These are phyloP conservation scores for Bothriochloa decipiens DNA, from an alignment of 176 grass and related monocot genomes.

Conservation along the genomic window DNA sequence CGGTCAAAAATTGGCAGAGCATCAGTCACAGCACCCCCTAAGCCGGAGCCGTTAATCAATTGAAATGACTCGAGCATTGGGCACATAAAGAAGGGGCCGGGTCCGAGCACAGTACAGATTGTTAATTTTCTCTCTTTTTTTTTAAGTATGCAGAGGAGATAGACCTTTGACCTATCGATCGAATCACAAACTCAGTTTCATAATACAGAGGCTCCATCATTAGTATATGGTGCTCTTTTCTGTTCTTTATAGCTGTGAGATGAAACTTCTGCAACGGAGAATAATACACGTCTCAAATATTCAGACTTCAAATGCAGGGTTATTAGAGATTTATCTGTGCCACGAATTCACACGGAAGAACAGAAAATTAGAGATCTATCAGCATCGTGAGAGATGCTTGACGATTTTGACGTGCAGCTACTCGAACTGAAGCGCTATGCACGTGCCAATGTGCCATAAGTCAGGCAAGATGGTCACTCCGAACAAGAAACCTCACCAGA, in stretches of 20 bases:
- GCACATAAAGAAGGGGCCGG: too few relatives aligned
- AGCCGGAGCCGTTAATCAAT: not conserved
- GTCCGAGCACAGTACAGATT: not conserved
- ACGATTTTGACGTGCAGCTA: not conserved
- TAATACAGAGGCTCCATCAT: not conserved
- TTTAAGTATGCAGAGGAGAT: not conserved
- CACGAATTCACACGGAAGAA: not conserved
- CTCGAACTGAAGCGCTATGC: not conserved
- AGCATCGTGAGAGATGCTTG: not conserved
- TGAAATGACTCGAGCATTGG: not conserved
- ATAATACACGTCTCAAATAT: not conserved
- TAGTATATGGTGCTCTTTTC: not conserved
- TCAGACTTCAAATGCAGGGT: not conserved
- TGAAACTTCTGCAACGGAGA: constrained; percentile 4
- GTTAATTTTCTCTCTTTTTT: not conserved
- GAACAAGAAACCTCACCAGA: not conserved
- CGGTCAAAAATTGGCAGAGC: not conserved
- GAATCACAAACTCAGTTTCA: not conserved
- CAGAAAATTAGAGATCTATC: not conserved
- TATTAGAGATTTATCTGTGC: not conserved
- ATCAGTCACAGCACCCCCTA: not conserved
- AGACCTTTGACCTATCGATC: not conserved
- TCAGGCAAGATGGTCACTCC: not conserved
- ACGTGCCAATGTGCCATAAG: not conserved
- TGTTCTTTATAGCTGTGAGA: not conserved